A percentile compares a stretch with the other conserved stretches of the same genome.
Conservation (phyloP, 345 rosid species). For the Citrus trifoliata region DNA sequence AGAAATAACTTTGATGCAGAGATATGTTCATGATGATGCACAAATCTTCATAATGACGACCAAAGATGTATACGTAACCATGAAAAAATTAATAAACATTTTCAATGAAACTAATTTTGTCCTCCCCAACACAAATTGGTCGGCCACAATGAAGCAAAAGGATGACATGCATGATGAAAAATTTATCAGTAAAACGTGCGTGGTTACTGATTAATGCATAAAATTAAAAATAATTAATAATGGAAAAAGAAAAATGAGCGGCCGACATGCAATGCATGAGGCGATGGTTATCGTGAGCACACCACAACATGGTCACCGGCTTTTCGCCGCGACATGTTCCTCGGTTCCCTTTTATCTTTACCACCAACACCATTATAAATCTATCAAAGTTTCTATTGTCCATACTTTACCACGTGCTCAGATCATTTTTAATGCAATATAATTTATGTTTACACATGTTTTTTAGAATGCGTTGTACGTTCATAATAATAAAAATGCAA, state of each 20-base stretch:
- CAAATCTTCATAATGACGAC: background rate
- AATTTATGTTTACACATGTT: no score
- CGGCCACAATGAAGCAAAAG: background rate
- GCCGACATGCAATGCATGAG: conserved; percentile 28
- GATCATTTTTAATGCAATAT: no score
- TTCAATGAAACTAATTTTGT: background rate
- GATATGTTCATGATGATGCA: background rate
- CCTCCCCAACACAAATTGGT: background rate
- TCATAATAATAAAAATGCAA: no score
- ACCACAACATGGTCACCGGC: conserved; percentile 13
- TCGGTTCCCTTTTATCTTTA: background rate
- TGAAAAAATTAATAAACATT: background rate
- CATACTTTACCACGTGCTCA: background rate
- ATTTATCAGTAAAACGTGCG: background rate
- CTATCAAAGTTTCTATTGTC: background rate
- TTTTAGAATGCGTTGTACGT: no score
- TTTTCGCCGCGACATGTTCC: conserved; percentile 24
- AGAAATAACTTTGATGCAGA: no score
- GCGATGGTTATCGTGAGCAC: conserved; percentile 21
- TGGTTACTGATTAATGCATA: background rate
- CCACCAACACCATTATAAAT: background rate
- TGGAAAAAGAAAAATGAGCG: background rate
- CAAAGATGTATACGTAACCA: background rate
- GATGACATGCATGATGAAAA: background rate
- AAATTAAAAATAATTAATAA: no score